Percentiles rank a stretch among this genome's conserved stretches.
Evolutionary conservation across 192 early-diverging fungal species (phyloP).

Genomic region (Backusella liffmaniae): DNA sequence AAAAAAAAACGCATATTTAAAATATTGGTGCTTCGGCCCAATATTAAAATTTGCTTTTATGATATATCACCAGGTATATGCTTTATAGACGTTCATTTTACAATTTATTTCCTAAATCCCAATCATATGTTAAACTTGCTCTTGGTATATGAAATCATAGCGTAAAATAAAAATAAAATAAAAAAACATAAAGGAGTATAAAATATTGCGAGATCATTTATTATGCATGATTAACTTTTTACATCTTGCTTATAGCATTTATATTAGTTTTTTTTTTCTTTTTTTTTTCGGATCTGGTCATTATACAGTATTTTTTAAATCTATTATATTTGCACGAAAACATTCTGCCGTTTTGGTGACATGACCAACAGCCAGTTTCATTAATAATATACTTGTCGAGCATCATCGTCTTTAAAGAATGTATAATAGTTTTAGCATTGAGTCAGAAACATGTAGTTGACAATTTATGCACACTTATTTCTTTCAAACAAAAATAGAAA

Average conservation of each 20-base stretch:
- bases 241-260: neutral
- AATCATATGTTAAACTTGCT: neutral
- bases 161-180: neutral
- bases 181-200: neutral
- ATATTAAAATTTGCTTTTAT: neutral
- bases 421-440: too few species aligned
- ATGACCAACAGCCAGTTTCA: neutral
- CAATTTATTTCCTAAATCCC: neutral
- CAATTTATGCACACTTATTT: neutral
- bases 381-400: neutral
- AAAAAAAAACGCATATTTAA: neutral
- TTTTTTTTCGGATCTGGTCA: neutral
- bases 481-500: neutral
- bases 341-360: neutral
- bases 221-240: neutral
- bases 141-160: neutral
- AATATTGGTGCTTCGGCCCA: neutral
- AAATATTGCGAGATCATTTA: neutral
- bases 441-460: neutral
- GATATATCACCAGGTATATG: neutral
- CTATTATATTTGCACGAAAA: neutral
- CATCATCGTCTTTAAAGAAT: neutral
- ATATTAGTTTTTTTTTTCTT: neutral
- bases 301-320: neutral
- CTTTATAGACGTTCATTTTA: neutral